A percentile compares a stretch with the other conserved stretches of the same genome.
Conservation (phyloP, 345 rosid species). For the Eutrema heterophyllum region DNA sequence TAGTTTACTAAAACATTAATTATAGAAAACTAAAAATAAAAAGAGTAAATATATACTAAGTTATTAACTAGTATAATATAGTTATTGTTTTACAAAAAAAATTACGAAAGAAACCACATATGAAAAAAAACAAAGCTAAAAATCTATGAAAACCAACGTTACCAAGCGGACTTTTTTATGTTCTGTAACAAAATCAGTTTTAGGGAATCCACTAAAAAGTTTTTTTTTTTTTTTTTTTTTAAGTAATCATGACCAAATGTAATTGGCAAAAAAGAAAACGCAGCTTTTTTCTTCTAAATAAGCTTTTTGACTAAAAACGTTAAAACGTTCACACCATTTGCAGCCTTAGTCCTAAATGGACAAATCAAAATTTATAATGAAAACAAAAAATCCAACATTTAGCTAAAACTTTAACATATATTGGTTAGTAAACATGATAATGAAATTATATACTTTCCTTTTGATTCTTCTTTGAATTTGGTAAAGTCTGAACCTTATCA, state of each 20-base stretch:
- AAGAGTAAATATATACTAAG: neutral
- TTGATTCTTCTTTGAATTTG: neutral
- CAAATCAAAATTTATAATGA: neutral
- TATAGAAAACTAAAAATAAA: neutral
- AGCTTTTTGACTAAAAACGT: constrained; percentile 6
- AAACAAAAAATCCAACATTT: neutral
- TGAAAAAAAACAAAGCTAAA: neutral
- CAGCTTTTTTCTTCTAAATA: constrained; percentile 5
- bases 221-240: neutral
- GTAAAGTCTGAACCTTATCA: neutral
- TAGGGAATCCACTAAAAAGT: constrained; percentile 1
- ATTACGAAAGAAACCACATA: neutral
- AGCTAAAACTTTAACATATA: neutral
- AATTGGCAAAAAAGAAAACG: neutral
- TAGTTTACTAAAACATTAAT: neutral
- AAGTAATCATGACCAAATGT: constrained; percentile 6
- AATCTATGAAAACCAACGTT: neutral
- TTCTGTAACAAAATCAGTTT: neutral
- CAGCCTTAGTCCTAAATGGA: constrained; percentile 18
- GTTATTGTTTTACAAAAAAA: neutral
- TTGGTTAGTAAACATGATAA: neutral
- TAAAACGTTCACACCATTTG: constrained; percentile 5
- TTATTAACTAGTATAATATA: neutral
- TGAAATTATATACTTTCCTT: neutral
- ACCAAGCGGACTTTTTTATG: neutral